phyloP scores from a whole-genome alignment of 768 basidiomycete species.

The Tephrocybe sp. region DNA sequence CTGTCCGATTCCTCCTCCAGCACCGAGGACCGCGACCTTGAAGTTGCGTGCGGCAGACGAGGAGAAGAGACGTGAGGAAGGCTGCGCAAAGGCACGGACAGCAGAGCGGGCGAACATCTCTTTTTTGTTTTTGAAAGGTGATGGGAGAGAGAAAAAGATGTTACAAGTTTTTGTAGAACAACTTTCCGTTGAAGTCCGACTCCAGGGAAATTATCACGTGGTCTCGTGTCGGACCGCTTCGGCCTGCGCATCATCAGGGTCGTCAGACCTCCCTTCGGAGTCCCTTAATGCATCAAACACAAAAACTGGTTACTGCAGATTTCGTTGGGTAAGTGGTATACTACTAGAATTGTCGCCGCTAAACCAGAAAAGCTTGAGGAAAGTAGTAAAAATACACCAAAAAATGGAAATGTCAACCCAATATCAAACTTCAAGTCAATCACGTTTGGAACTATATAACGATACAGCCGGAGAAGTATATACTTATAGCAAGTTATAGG shows the following conservation, averaged over 20 bases:
- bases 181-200: slow-evolving; percentile 15
- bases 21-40: slow-evolving; percentile 96
- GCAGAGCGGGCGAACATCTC: slow-evolving; percentile 70
- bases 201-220: neutral
- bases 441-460: too few relatives aligned
- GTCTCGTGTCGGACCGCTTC: neutral
- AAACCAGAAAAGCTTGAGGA: too few relatives aligned
- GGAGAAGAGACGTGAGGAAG: slow-evolving; percentile 70
- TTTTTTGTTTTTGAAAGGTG: slow-evolving; percentile 19
- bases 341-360: too few relatives aligned
- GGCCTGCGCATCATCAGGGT: neutral
- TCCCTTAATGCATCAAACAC: too few relatives aligned
- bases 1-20: slow-evolving; percentile 98
- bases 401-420: too few relatives aligned
- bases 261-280: too few relatives aligned
- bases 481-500: too few relatives aligned
- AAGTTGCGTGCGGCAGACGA: slow-evolving; percentile 69
- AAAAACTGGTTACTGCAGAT: too few relatives aligned
- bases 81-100: slow-evolving; percentile 52
- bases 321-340: too few relatives aligned
- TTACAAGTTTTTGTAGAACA: neutral
- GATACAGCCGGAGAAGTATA: too few relatives aligned
- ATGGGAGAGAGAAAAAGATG: slow-evolving; percentile 19
- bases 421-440: too few relatives aligned
- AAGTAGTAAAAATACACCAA: too few relatives aligned